Evolutionary conservation across 1,139 yeast genomes (phyloP).

Genomic region (Saccharomycopsis hybrid): DNA sequence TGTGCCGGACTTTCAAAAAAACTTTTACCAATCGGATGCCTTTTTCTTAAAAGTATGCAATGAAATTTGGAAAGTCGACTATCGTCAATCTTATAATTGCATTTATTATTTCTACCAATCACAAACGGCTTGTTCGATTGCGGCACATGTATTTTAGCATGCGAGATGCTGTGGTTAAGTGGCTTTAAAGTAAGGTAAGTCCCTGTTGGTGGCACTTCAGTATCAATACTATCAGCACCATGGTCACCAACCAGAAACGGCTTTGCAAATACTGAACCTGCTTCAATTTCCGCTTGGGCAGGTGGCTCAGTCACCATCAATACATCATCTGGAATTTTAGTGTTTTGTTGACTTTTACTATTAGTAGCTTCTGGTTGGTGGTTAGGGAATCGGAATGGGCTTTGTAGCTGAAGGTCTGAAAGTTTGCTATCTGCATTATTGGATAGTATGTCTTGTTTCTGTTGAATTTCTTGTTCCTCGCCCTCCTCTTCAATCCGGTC

Average conservation of each 20-base stretch:
- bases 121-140: conserved; percentile 60
- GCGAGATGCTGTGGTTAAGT: conserved; percentile 33
- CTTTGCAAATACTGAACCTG: no score
- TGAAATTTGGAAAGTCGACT: conserved; percentile 79
- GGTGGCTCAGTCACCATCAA: no score
- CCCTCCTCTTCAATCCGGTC: background rate
- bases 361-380: background rate
- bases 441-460: background rate
- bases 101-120: conserved; percentile 58
- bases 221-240: conserved; percentile 14
- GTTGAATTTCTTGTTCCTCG: background rate
- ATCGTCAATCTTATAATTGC: conserved; percentile 57
- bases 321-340: no score
- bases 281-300: background rate
- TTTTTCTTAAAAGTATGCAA: conserved; percentile 56
- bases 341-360: background rate
- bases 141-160: conserved; percentile 46
- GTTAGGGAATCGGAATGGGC: no score
- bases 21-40: conserved; percentile 48
- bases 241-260: background rate
- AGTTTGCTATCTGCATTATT: background rate
- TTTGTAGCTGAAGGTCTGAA: background rate
- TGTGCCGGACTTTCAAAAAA: conserved; percentile 62
- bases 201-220: conserved; percentile 29
- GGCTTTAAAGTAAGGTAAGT: conserved; percentile 47